A percentile compares a stretch with the other conserved stretches of the same genome.
These are phyloP conservation scores for Lotmaria passim DNA, from an alignment of 208 protist genomes.

Conservation along the genomic window DNA sequence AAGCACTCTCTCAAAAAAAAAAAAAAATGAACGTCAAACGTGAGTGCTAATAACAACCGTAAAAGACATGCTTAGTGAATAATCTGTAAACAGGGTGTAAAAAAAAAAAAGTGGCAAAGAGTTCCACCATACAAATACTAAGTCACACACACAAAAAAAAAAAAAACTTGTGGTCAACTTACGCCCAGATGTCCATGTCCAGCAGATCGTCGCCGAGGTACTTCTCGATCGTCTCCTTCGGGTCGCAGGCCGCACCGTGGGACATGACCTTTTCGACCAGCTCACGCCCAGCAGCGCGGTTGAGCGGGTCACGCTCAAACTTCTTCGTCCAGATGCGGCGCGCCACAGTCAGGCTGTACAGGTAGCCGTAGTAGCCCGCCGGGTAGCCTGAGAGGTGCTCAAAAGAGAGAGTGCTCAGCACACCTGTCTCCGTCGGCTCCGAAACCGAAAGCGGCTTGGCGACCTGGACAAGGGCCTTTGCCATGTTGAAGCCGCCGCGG, in stretches of 20 bases:
- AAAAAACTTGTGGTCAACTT: slow-evolving; percentile 18
- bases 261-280: slow-evolving; percentile 88
- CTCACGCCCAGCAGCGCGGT: slow-evolving; percentile 79
- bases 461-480: slow-evolving; percentile 80
- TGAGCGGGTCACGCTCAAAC: slow-evolving; percentile 88
- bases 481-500: slow-evolving; percentile 80
- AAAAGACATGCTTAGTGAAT: too few species aligned
- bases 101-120: neutral
- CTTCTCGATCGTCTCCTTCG: slow-evolving; percentile 71
- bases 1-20: too few species aligned
- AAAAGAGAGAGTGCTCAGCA: slow-evolving; percentile 83
- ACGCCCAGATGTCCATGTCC: slow-evolving; percentile 90
- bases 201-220: slow-evolving; percentile 87
- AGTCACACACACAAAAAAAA: neutral
- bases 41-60: too few species aligned
- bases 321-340: slow-evolving; percentile 91
- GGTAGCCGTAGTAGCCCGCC: slow-evolving; percentile 92
- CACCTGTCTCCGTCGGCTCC: slow-evolving; percentile 68
- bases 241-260: slow-evolving; percentile 86
- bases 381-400: slow-evolving; percentile 92
- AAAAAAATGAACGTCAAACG: too few species aligned
- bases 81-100: too few species aligned
- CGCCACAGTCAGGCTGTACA: slow-evolving; percentile 90
- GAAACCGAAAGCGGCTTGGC: slow-evolving; percentile 80
- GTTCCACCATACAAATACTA: neutral